phyloP scores from a whole-genome alignment of 139 green algal genomes.

The Chlamydomonas applanata region DNA sequence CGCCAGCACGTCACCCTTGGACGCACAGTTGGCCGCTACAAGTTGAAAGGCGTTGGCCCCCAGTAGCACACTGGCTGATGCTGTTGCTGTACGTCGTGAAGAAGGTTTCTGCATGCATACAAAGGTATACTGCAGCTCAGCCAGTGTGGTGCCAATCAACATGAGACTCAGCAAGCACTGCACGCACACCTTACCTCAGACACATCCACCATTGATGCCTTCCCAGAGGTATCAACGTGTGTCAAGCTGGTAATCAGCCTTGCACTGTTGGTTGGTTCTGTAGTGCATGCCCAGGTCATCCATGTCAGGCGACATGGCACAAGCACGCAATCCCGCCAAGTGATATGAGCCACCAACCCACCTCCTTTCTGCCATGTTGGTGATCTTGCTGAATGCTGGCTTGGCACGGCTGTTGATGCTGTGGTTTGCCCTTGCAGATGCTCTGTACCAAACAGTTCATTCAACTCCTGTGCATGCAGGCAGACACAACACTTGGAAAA shows the following conservation, averaged over 20 bases:
- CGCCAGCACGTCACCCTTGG: constrained; percentile 89
- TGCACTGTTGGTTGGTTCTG: too few relatives aligned
- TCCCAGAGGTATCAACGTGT: constrained; percentile 39
- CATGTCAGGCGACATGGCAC: too few relatives aligned
- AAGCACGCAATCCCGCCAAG: too few relatives aligned
- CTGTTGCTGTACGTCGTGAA: constrained; percentile 58
- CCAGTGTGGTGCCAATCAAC: neutral
- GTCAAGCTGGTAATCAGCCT: constrained; percentile 14
- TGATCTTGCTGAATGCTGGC: too few relatives aligned
- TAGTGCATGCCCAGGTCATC: too few relatives aligned
- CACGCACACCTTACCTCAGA: constrained; percentile 29
- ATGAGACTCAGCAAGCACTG: neutral
- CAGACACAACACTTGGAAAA: too few relatives aligned
- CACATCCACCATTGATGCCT: constrained; percentile 86
- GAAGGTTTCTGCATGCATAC: constrained; percentile 43
- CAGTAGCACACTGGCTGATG: constrained; percentile 69
- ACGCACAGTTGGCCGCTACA: constrained; percentile 66
- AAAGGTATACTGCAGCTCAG: neutral
- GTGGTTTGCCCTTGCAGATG: too few relatives aligned
- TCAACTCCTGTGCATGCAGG: too few relatives aligned
- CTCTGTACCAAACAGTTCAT: too few relatives aligned
- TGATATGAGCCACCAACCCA: too few relatives aligned
- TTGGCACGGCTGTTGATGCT: too few relatives aligned
- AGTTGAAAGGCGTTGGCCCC: constrained; percentile 58
- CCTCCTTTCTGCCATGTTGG: too few relatives aligned